Evolutionary conservation across 768 basidiomycete species (phyloP).

Genomic region (Cystofilobasidium capitatum): DNA sequence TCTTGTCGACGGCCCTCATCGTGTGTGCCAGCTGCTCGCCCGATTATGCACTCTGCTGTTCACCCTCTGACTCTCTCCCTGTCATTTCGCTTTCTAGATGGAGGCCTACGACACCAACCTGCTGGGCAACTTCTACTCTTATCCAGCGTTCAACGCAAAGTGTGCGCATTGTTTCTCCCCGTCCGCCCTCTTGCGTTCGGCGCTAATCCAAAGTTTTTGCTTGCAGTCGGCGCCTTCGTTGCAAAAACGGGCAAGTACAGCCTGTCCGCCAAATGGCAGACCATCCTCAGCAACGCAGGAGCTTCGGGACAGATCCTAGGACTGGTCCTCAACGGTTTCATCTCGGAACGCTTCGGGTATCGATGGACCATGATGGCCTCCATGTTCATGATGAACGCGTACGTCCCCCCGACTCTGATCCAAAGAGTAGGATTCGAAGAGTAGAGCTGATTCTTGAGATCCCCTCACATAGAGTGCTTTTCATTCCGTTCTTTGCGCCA

Average conservation of each 20-base stretch:
- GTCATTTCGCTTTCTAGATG: too few species aligned
- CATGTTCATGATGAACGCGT: slow-evolving; percentile 25
- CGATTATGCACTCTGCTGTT: too few species aligned
- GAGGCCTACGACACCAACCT: slow-evolving; percentile 3
- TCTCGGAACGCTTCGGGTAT: slow-evolving; percentile 30
- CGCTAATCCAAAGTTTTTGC: neutral
- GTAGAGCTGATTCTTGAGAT: too few species aligned
- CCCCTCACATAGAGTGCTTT: too few species aligned
- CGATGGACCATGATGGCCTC: slow-evolving; percentile 30
- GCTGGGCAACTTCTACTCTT: neutral
- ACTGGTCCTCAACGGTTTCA: slow-evolving; percentile 21
- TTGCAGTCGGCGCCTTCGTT: neutral
- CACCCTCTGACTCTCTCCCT: too few species aligned
- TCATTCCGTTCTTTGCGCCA: slow-evolving; percentile 31
- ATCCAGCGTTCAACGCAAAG: neutral
- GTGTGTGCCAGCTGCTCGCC: too few species aligned
- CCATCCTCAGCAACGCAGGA: neutral
- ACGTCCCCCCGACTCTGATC: too few species aligned
- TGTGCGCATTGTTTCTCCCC: neutral
- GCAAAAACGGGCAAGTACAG: too few species aligned
- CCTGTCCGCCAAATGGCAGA: neutral
- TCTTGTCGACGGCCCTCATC: too few species aligned
- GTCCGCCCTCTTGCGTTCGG: neutral
- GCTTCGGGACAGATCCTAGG: slow-evolving; percentile 4
- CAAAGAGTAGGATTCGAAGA: too few species aligned